Percentiles rank a stretch among this genome's conserved stretches.
phyloP scores from a whole-genome alignment of 768 basidiomycete species.

The Tylopilus plumbeoviolaceoides region DNA sequence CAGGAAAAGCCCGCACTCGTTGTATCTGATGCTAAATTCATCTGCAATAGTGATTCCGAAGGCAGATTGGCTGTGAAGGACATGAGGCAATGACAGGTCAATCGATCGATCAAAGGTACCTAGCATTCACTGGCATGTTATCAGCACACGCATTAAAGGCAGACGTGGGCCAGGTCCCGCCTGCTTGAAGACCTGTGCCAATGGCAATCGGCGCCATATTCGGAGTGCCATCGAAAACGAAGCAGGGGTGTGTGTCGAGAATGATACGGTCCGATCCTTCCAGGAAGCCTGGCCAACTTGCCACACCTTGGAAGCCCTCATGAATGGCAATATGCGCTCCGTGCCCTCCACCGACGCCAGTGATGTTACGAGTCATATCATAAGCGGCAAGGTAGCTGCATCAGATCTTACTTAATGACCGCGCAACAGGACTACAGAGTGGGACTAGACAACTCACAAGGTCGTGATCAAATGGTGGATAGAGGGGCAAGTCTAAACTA shows the following conservation, averaged over 20 bases:
- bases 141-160: conserved; percentile 61
- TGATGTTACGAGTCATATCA: conserved; percentile 65
- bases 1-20: conserved; percentile 58
- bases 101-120: conserved; percentile 22
- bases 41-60: conserved; percentile 75
- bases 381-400: conserved; percentile 54
- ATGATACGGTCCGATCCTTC: conserved; percentile 57
- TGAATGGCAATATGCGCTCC: conserved; percentile 58
- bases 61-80: conserved; percentile 34
- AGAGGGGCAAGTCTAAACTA: conserved; percentile 64
- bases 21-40: conserved; percentile 69
- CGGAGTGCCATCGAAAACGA: conserved; percentile 49
- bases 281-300: conserved; percentile 46
- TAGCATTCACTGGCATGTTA: conserved; percentile 45
- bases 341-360: conserved; percentile 65
- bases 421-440: neutral
- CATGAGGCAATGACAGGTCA: neutral
- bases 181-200: conserved; percentile 30
- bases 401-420: neutral
- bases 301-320: conserved; percentile 53
- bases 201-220: conserved; percentile 32
- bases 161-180: conserved; percentile 43
- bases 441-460: conserved; percentile 45
- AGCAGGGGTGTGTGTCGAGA: conserved; percentile 68
- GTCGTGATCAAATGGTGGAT: conserved; percentile 54